A percentile compares a stretch with the other conserved stretches of the same genome.
Conservation (phyloP, 2,329 filamentous ascomycete genomes). For the Phialemonium atrogriseum region DNA sequence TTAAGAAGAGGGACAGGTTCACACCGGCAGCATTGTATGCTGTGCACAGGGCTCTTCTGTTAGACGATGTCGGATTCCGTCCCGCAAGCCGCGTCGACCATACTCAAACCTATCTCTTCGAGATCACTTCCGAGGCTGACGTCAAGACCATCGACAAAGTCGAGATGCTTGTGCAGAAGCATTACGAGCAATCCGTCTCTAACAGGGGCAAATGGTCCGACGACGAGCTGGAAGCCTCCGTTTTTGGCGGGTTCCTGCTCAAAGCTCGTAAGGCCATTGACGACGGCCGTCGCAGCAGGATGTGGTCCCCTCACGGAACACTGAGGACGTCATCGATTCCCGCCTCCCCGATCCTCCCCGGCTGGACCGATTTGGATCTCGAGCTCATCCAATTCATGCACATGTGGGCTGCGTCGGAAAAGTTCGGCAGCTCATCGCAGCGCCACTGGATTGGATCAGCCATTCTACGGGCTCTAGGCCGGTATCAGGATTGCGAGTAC, state of each 20-base stretch:
- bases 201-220: slow-evolving; percentile 9
- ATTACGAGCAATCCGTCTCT: slow-evolving; percentile 31
- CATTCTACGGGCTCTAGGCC: slow-evolving; percentile 51
- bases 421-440: slow-evolving; percentile 42
- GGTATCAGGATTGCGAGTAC: slow-evolving; percentile 45
- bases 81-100: slow-evolving; percentile 38
- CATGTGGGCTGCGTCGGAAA: slow-evolving; percentile 52
- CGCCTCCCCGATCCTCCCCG: slow-evolving; percentile 4
- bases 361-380: slow-evolving; percentile 28
- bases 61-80: slow-evolving; percentile 54
- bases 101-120: slow-evolving; percentile 50
- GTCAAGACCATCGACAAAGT: slow-evolving; percentile 42
- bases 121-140: slow-evolving; percentile 50
- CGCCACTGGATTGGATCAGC: slow-evolving; percentile 55
- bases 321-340: slow-evolving; percentile 26
- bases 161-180: slow-evolving; percentile 43
- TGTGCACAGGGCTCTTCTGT: slow-evolving; percentile 55
- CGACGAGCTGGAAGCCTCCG: slow-evolving; percentile 14
- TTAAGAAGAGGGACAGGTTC: slow-evolving; percentile 28
- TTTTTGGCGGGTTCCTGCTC: slow-evolving; percentile 35
- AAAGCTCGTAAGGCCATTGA: slow-evolving; percentile 43
- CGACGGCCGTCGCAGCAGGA: slow-evolving; percentile 37
- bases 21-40: slow-evolving; percentile 53
- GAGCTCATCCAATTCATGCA: slow-evolving; percentile 61
- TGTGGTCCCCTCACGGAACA: slow-evolving; percentile 43